Base-by-base conservation (phyloP, 176 grass and related monocot species). In the Secale cereale region DNA sequence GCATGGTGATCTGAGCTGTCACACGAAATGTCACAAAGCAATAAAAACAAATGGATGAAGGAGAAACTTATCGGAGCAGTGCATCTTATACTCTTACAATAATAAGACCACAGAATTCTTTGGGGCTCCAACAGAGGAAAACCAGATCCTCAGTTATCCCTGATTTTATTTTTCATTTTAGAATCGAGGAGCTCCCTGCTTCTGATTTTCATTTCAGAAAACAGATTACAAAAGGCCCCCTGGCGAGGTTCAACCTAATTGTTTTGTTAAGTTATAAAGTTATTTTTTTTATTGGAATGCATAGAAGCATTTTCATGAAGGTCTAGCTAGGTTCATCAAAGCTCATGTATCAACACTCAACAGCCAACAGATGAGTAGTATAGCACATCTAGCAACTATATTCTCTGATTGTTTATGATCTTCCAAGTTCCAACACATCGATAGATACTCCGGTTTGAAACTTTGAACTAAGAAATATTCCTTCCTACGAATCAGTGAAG, bases 371-470 rank as follows among this genome's bases (percentile, higher is more conserved):
- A 60, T 17, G 3, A 40, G 25, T 39, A 57, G 17, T 26, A 75
- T 27, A 73, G 67, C 39, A 76, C 16, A 43, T 48, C 27, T 17
- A 5, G 20, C 41, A 16, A 19, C 57, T 23, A 3, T 10, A 70
- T 39, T 63, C 56, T 71, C 65, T 23, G 8, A 73, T 70, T 31
- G 20, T 40, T 59, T 17, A 31, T 32, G 10, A 23, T 78, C 11
- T 40, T 67, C 12, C 35, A 37, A 37, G 35, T 76, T 77, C 33
- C 12, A 60, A 22, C 12, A 68, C 30, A 56, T 1, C 4, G 0
- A 59, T 25, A 40, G 28, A 26, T 45, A 67, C 12, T 36, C 15
- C 60, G 41, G 26, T 81, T 82, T 59, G n/a, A 82, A 87, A 75
- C 20, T 81, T 82, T 59, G 16, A 82, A 87, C 25, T 35, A 43